Evolutionary conservation across 1,284 basidiomycete genomes (phyloP).

Genomic region (Rhodotorula sp.): DNA sequence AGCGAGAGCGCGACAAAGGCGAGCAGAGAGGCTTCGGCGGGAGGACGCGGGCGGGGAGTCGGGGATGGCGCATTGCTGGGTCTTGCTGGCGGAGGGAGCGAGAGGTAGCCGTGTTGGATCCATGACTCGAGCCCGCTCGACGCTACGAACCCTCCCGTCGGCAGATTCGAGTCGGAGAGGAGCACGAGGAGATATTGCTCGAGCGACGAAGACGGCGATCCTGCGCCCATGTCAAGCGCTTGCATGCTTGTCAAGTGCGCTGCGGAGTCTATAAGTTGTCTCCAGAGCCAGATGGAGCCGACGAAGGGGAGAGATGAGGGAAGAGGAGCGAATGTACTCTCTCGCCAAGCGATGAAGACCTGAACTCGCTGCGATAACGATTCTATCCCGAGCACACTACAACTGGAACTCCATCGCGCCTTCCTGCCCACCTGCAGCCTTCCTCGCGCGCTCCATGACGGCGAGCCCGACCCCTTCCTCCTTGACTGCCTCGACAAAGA

Average conservation of each 20-base stretch:
- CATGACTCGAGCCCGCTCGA: constrained; percentile 91
- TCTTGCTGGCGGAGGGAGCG: constrained; percentile 39
- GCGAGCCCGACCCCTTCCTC: constrained; percentile 86
- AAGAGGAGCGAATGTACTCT: background rate
- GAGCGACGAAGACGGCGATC: background rate
- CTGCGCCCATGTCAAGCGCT: background rate
- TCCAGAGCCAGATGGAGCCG: background rate
- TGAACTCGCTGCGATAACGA: background rate
- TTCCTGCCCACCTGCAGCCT: constrained; percentile 71
- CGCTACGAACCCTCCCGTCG: constrained; percentile 86
- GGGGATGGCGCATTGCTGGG: background rate
- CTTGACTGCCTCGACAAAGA: constrained; percentile 81
- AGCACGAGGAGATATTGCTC: constrained; percentile 38
- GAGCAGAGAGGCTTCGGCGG: constrained; percentile 49
- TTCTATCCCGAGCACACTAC: background rate
- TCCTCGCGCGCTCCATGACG: constrained; percentile 96
- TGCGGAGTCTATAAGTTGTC: background rate
- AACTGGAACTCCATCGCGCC: constrained; percentile 28
- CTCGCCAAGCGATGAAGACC: too few relatives aligned
- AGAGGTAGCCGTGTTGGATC: constrained; percentile 76
- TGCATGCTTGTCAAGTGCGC: background rate
- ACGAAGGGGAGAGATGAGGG: background rate
- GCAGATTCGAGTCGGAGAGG: constrained; percentile 61
- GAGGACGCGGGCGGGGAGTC: background rate
- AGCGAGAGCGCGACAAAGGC: constrained; percentile 71